Percentiles rank a stretch among this genome's conserved stretches.
phyloP scores from a whole-genome alignment of 495 filamentous ascomycete species.

The Chaetomium tenue region DNA sequence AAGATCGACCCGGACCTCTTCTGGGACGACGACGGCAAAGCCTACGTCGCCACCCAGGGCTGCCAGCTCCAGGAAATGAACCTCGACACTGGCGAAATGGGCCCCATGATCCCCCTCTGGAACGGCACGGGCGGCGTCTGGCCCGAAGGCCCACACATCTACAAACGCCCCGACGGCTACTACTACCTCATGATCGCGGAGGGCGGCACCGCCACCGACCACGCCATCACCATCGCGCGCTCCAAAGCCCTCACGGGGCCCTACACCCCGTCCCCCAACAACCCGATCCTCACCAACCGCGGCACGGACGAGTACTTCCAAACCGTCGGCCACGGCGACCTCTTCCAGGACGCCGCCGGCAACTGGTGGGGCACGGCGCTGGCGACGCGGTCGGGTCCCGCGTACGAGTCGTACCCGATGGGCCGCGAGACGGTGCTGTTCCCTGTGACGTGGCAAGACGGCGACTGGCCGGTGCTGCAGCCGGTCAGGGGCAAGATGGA shows the following conservation, averaged over 20 bases:
- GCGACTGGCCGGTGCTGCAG: constrained; percentile 43
- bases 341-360: constrained; percentile 49
- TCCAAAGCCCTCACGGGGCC: constrained; percentile 49
- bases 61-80: constrained; percentile 46
- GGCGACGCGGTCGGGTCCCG: constrained; percentile 44
- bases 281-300: constrained; percentile 53
- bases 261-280: constrained; percentile 48
- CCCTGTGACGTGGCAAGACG: constrained; percentile 50
- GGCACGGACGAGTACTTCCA: constrained; percentile 50
- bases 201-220: constrained; percentile 56
- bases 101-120: constrained; percentile 47
- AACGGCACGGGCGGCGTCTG: constrained; percentile 53
- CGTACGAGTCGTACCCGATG: constrained; percentile 50
- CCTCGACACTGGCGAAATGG: constrained; percentile 38
- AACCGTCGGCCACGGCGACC: constrained; percentile 50
- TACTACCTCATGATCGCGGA: constrained; percentile 62
- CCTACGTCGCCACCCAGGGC: constrained; percentile 43
- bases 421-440: constrained; percentile 56
- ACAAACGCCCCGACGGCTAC: constrained; percentile 51
- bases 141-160: constrained; percentile 63
- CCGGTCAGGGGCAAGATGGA: constrained; percentile 46
- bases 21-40: constrained; percentile 49
- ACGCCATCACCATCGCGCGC: constrained; percentile 50
- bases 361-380: constrained; percentile 58
- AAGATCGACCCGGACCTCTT: constrained; percentile 47